These are phyloP conservation scores for Dipteronia dyeriana DNA, from an alignment of 345 rosid species.

Conservation along the genomic window DNA sequence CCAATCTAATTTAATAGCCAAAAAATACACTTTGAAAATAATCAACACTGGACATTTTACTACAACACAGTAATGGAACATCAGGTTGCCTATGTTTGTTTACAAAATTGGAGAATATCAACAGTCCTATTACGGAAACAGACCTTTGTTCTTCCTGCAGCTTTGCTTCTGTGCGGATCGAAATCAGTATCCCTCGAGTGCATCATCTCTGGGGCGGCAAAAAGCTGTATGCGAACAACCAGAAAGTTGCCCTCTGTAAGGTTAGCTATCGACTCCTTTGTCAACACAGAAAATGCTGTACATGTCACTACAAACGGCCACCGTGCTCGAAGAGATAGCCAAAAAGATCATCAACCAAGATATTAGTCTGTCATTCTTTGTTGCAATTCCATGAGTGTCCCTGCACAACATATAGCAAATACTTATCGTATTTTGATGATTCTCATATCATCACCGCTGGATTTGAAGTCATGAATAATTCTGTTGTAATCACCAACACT, in stretches of 20 bases:
- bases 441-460: not conserved
- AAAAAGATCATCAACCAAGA: conserved; percentile 63
- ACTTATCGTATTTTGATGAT: not conserved
- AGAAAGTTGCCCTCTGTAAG: not conserved
- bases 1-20: not conserved
- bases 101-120: conserved; percentile 9
- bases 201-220: conserved; percentile 1
- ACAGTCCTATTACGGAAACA: not conserved
- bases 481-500: conserved; percentile 12
- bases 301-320: conserved; percentile 59
- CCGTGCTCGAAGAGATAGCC: conserved; percentile 56
- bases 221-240: not conserved
- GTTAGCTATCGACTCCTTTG: conserved; percentile 29
- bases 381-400: conserved; percentile 55
- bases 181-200: not conserved
- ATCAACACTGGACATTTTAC: too few relatives aligned
- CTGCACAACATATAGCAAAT: conserved; percentile 28
- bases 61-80: not conserved
- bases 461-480: not conserved
- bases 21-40: too few relatives aligned
- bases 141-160: not conserved
- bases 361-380: conserved; percentile 46
- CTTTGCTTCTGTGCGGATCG: not conserved
- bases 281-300: conserved; percentile 38
- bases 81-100: not conserved